phyloP scores from a whole-genome alignment of 2,329 filamentous ascomycete species.

The Blastomyces parvus region DNA sequence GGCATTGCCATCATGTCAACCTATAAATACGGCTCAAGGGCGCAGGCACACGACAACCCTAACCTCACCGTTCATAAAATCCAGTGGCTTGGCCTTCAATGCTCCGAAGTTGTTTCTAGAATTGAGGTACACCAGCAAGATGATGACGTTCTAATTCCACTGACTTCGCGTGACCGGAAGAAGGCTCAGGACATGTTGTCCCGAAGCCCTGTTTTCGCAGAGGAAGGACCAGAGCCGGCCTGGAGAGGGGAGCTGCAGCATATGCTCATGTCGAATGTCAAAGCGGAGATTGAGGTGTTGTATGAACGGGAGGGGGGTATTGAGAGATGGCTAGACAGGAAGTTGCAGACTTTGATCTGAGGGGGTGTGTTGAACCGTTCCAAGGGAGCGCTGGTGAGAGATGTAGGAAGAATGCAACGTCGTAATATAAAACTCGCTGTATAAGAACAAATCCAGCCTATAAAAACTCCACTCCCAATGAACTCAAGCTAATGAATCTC shows the following conservation, averaged over 20 bases:
- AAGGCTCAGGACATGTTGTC: conserved; percentile 48
- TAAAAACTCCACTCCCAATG: neutral
- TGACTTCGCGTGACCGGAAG: conserved; percentile 46
- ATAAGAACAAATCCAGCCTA: conserved; percentile 5
- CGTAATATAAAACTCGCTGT: neutral
- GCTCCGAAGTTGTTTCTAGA: conserved; percentile 26
- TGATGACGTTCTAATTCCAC: conserved; percentile 31
- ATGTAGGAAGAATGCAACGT: neutral
- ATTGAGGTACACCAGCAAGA: conserved; percentile 18
- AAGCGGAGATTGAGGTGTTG: conserved; percentile 53
- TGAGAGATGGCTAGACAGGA: conserved; percentile 36
- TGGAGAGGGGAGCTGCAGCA: conserved; percentile 47
- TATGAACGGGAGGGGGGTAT: conserved; percentile 36
- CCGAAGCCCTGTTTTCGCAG: conserved; percentile 34
- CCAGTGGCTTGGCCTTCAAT: conserved; percentile 50
- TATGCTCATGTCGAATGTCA: conserved; percentile 54
- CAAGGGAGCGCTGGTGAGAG: neutral
- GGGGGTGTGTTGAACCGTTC: too few relatives aligned
- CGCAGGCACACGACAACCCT: conserved; percentile 45
- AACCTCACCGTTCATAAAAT: conserved; percentile 40
- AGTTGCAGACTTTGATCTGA: conserved; percentile 18
- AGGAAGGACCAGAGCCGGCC: conserved; percentile 35
- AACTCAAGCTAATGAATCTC: neutral
- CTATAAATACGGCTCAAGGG: conserved; percentile 53
- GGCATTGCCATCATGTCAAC: conserved; percentile 53